Percentiles rank a stretch among this genome's conserved stretches.
phyloP scores from a whole-genome alignment of 176 grass and related monocot genomes.

The Puccinellia tenuiflora region DNA sequence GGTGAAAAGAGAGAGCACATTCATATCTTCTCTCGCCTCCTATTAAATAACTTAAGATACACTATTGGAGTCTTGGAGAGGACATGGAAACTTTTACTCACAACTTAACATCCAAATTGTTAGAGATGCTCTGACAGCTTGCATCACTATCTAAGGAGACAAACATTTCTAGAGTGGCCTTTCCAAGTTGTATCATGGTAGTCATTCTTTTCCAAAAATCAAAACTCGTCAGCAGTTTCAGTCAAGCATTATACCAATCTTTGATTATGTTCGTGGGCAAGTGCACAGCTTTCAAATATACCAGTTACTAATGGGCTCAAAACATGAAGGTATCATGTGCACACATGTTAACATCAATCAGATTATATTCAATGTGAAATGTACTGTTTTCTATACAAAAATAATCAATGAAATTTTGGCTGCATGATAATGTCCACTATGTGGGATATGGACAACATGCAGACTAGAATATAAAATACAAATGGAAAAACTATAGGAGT shows the following conservation, averaged over 20 bases:
- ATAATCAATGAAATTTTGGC: not conserved
- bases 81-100: not conserved
- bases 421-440: not conserved
- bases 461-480: not conserved
- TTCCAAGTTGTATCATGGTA: not conserved
- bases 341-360: not conserved
- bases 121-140: no score
- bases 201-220: not conserved
- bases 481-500: not conserved
- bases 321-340: not conserved
- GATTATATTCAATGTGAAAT: not conserved
- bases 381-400: not conserved
- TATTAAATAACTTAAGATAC: not conserved
- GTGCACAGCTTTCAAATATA: not conserved
- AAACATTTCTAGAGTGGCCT: not conserved
- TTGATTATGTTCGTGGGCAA: not conserved
- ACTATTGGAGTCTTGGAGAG: not conserved
- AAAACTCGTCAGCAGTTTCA: not conserved
- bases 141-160: not conserved
- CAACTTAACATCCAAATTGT: not conserved
- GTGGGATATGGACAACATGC: not conserved
- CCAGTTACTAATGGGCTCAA: not conserved
- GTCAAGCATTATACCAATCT: not conserved
- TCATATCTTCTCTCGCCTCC: not conserved
- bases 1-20: not conserved